These are phyloP conservation scores for Naganishia albida DNA, from an alignment of 1,284 basidiomycete genomes.

Conservation along the genomic window DNA sequence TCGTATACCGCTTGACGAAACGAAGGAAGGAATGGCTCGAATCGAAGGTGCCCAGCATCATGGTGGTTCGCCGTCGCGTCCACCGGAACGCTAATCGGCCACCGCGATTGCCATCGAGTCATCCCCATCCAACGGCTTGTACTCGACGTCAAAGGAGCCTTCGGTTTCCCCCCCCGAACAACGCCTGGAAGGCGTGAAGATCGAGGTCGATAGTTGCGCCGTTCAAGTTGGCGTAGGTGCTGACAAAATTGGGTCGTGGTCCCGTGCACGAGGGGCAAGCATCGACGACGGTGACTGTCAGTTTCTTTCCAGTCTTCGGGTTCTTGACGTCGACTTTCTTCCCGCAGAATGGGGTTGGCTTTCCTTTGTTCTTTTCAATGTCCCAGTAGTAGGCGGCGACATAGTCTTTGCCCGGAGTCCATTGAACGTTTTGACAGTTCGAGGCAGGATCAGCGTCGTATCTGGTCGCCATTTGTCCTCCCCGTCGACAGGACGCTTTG, in stretches of 20 bases:
- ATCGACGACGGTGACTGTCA: constrained; percentile 64
- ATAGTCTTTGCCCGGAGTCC: neutral
- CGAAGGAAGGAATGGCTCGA: too few species aligned
- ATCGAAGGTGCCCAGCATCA: too few species aligned
- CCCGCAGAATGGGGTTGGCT: constrained; percentile 58
- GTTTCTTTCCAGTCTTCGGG: constrained; percentile 59
- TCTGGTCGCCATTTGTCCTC: neutral
- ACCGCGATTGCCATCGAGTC: neutral
- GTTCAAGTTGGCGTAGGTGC: neutral
- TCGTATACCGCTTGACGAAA: too few species aligned
- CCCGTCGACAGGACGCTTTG: neutral
- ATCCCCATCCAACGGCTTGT: constrained; percentile 2
- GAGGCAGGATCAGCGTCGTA: neutral
- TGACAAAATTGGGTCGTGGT: neutral
- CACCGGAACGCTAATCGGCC: neutral
- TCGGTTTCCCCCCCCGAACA: constrained; percentile 2
- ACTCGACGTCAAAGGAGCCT: constrained; percentile 9
- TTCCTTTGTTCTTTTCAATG: neutral
- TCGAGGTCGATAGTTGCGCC: constrained; percentile 18
- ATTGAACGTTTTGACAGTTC: neutral
- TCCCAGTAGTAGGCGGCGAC: constrained; percentile 9
- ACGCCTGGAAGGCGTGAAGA: neutral
- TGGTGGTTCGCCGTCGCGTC: too few species aligned
- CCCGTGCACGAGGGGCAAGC: constrained; percentile 53
- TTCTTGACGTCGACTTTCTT: constrained; percentile 67